phyloP scores from a whole-genome alignment of 768 basidiomycete species.

The Boletus sensibilis region DNA sequence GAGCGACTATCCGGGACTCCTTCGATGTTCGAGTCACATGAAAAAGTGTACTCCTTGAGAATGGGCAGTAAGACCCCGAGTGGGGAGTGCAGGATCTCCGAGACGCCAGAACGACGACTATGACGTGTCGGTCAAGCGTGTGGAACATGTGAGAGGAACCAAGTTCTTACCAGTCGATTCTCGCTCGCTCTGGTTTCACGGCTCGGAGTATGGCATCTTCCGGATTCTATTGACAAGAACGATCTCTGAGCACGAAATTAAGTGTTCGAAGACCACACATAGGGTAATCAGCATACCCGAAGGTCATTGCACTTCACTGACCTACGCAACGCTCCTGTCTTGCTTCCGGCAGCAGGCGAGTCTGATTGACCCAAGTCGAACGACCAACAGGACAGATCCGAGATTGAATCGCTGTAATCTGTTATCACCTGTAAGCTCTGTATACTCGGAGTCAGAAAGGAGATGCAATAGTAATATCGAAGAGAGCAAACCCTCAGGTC shows the following conservation, averaged over 20 bases:
- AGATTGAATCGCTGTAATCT: not conserved
- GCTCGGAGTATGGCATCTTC: not conserved
- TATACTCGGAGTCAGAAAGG: not conserved
- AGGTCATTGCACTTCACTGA: conserved; percentile 12
- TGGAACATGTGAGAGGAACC: not conserved
- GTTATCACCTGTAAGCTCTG: not conserved
- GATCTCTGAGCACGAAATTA: not conserved
- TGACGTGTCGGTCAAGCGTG: not conserved
- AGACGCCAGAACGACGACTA: not conserved
- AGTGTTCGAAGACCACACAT: not conserved
- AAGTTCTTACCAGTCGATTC: not conserved
- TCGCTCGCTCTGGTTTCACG: not conserved
- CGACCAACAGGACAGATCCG: conserved; percentile 2
- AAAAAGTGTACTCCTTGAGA: not conserved
- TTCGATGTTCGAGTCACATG: not conserved
- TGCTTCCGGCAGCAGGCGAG: not conserved
- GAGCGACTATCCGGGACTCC: not conserved
- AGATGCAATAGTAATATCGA: not conserved
- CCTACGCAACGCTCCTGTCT: conserved; percentile 7
- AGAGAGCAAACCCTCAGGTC: conserved; percentile 4
- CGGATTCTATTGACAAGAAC: not conserved
- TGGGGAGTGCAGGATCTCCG: not conserved
- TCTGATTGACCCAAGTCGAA: not conserved
- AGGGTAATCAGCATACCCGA: conserved; percentile 4
- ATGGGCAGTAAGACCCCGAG: not conserved